Base-by-base conservation (phyloP, 768 basidiomycete species). In the Mycena leptocephala region DNA sequence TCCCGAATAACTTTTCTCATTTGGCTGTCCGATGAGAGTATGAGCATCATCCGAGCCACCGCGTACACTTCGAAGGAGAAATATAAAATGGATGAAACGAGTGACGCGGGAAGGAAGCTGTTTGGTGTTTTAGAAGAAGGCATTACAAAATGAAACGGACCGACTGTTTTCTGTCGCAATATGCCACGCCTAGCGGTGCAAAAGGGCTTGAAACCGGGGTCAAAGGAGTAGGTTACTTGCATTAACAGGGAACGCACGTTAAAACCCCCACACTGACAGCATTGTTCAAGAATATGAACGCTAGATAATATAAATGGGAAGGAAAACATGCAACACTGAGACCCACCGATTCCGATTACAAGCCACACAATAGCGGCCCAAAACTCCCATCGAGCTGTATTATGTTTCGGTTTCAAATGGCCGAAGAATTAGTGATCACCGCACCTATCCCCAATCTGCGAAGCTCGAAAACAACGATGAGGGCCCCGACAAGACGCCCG, bases 51-150 rank as follows among this genome's bases (percentile, higher is more conserved):
- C 10, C 89, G 86, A n/a, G 81, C 73, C 30, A 85, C 67, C 16
- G 85, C 78, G 55, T 88, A 90, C 11, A 85, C 33, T 74, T 89
- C 89, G 41, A 90, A 68, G 16, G 80, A 16, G 35, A 89, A 70
- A 75, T 85, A 85, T 11, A 86, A 73, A 33, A 84, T 28, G 0
- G 85, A 86, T 26, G 84, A 82, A 28, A 82, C 76, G 41, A 90
- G 79, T 16, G 88, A 82, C 0, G 85, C 84, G 3, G 86, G 85
- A 14, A 88, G 78, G 75, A 83, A 87, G 56, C 90, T 90, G 76
- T 28, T 20, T n/a, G 30, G 33, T 39, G 37, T 20, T 37, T 70
- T 13, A 74, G 39, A 43, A 56, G 35, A 32, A 41, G 22, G 43
- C 10, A 8, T 24, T 70, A 14, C 20, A n/a, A 32, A 28, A 16